Evolutionary conservation across 228 moss, liverwort and hornwort species (phyloP), one percentile per base, ranked within the genome.

Genomic region (Sphagnum magellanicum): DNA sequence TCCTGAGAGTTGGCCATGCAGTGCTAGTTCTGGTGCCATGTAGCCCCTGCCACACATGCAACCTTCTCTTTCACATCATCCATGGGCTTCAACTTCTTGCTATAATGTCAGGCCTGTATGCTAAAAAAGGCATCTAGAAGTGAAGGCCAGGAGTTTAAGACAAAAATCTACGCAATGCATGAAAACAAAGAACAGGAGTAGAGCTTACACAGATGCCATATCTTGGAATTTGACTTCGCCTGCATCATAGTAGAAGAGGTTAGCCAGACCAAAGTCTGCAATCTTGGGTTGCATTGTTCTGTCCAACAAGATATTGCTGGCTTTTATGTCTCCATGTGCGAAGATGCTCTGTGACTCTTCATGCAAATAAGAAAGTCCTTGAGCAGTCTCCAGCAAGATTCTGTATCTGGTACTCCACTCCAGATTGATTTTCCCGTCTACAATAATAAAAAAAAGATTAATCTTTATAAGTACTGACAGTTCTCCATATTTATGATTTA

Each of bases 261-360:
- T 76, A 17, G 81, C 85, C 6, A 85, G 76, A 32, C 85, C 85
- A 76, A 78, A 85, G 74, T 85, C 85, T 5, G 81, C 81, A 63
- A 85, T 79, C 70, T 81, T 81, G 49, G 85, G 81, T 61, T 73
- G 79, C 85, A 85, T 81, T 50, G 16, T 77, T 63, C 10, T 66
- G 81, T 79, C 85, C 6, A 85, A 77, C 81, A 85, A 72, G 73
- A 85, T 85, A 60, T 85, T 85, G 57, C 73, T 79, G 52, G 81
- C 85, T 79, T 71, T 85, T 55, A 85, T 77, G 75, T 81, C 81
- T 8, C 85, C 81, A n/a, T 85, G 85, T 4, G 81, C 85, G 50
- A 72, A 79, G 13, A 81, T 12, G 46, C 72, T 81, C 52, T 84
- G 78, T 7, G 84, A 78, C 74, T 84, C 84, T 75, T 85, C 85